Percentiles rank a stretch among this genome's conserved stretches.
Evolutionary conservation across 2,329 filamentous ascomycete genomes (phyloP).

Genomic region (Cadophora sp.): DNA sequence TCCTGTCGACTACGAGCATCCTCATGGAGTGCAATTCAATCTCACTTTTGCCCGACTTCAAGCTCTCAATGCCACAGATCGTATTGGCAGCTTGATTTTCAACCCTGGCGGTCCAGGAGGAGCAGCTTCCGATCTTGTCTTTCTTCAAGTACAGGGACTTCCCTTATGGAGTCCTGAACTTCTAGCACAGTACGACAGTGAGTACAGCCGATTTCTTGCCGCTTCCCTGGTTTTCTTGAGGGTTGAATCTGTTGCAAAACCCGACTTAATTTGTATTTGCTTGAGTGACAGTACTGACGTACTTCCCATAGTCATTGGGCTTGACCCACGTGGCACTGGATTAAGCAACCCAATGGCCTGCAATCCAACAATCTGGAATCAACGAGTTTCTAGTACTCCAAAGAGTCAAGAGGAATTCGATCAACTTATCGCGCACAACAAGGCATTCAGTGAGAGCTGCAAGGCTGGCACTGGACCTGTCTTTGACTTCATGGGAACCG

Average conservation of each 20-base stretch:
- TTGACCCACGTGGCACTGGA: slow-evolving; percentile 53
- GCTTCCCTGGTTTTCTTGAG: not conserved
- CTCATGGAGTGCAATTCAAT: not conserved
- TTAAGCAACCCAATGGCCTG: slow-evolving; percentile 50
- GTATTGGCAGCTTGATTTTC: not conserved
- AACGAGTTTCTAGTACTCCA: slow-evolving; percentile 48
- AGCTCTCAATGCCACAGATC: not conserved
- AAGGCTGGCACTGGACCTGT: slow-evolving; percentile 48
- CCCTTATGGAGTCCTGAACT: not conserved
- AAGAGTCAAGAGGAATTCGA: slow-evolving; percentile 49
- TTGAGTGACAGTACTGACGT: not conserved
- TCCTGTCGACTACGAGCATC: not conserved
- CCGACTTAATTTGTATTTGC: no score
- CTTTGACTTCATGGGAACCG: slow-evolving; percentile 52
- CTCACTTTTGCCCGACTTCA: slow-evolving; percentile 5
- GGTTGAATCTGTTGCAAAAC: no score
- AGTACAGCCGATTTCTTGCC: not conserved
- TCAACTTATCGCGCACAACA: slow-evolving; percentile 49
- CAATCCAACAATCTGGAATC: slow-evolving; percentile 48
- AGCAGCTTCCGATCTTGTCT: not conserved
- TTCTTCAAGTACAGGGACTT: not conserved
- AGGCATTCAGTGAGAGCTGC: slow-evolving; percentile 50
- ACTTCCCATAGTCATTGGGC: slow-evolving; percentile 45
- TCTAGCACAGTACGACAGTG: not conserved
- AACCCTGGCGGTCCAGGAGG: not conserved